phyloP scores from a whole-genome alignment of 345 rosid species.

The Pseudoturritis turrita region DNA sequence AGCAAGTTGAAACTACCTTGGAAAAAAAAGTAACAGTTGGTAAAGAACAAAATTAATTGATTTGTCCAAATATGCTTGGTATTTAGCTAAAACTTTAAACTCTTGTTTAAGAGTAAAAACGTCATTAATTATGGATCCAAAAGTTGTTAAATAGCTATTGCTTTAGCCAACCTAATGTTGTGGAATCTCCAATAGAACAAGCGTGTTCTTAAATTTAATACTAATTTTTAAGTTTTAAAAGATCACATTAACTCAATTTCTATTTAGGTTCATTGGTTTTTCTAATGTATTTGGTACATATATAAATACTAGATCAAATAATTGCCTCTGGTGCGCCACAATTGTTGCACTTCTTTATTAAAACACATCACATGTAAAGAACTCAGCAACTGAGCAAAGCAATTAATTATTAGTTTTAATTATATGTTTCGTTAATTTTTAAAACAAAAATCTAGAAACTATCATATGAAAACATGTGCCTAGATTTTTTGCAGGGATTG shows the following conservation, averaged over 20 bases:
- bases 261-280: neutral
- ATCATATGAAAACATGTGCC: constrained; percentile 22
- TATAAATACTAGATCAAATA: constrained; percentile 9
- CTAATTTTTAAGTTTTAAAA: neutral
- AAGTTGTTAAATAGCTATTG: constrained; percentile 1
- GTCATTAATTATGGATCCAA: neutral
- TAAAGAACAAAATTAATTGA: neutral
- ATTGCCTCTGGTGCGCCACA: constrained; percentile 15
- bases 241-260: neutral
- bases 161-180: constrained; percentile 5
- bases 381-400: constrained; percentile 3
- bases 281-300: neutral
- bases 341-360: constrained; percentile 12
- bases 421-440: neutral
- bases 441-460: neutral
- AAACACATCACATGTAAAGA: constrained; percentile 29
- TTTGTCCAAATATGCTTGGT: neutral
- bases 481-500: constrained; percentile 15
- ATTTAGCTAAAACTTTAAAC: neutral
- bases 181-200: neutral
- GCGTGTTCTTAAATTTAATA: neutral
- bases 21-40: neutral
- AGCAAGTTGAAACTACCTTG: neutral
- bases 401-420: neutral
- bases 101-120: neutral